A percentile compares a stretch with the other conserved stretches of the same genome.
phyloP scores from a whole-genome alignment of 179 eudicot genomes.

The Corrigiola litoralis region DNA sequence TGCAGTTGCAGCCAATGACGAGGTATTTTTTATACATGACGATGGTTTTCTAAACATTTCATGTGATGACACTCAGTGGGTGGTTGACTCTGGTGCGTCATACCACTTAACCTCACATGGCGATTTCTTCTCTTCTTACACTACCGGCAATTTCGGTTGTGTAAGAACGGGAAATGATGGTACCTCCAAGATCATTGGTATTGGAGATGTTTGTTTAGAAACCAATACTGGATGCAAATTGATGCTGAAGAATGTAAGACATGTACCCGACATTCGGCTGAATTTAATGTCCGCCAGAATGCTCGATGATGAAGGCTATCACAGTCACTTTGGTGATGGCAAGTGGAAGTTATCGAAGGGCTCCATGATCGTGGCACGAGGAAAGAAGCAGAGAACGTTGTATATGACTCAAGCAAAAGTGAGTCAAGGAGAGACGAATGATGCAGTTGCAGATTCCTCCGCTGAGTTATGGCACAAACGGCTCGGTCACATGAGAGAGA shows the following conservation, averaged over 20 bases:
- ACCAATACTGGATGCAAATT: background rate
- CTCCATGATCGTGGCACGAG: background rate
- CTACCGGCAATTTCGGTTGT: constrained; percentile 1
- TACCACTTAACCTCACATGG: background rate
- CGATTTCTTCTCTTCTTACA: background rate
- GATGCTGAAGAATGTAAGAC: background rate
- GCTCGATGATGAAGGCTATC: background rate
- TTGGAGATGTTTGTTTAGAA: constrained; percentile 5
- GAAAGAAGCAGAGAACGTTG: background rate
- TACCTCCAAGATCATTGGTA: constrained; percentile 3
- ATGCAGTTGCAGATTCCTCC: background rate
- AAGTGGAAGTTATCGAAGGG: background rate
- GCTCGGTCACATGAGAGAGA: background rate
- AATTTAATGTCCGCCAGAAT: no score
- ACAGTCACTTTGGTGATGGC: no score
- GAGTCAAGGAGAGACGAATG: background rate
- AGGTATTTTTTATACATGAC: no score
- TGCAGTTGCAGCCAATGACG: no score
- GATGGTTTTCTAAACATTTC: no score
- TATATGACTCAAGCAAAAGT: background rate
- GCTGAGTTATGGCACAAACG: background rate
- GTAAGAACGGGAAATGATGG: constrained; percentile 12
- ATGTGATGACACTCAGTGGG: constrained; percentile 1
- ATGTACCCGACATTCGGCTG: background rate
- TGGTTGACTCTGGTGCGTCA: background rate